Base-by-base conservation (phyloP, 371 early-diverging fungal genomes). In the Zychaea mexicana region DNA sequence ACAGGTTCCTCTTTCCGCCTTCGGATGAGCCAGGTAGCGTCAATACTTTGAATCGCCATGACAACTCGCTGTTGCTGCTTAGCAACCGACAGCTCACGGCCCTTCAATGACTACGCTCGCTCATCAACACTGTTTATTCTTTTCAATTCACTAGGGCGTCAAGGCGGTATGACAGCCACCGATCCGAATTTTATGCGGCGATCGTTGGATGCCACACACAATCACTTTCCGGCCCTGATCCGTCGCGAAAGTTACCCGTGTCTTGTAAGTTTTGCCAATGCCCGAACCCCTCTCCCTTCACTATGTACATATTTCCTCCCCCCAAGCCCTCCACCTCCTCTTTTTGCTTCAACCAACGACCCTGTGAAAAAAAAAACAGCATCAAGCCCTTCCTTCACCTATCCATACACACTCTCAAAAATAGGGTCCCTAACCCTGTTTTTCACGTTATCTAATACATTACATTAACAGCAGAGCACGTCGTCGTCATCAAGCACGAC, bases 231-330 rank as follows among this genome's bases (percentile, higher is more conserved):
- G 13, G 45, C 65, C 39, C 56, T 76, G 30, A 64, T 66, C 5
- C 63, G 77, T 36, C 71, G 77, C 53, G 77, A 77, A 59, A 77
- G 77, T 27, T 73, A 69, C 46, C 77, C 77, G n/a, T 73, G 73
- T 53, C 52, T 73, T 54, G 77, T 73, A 73, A 55, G 67, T 49
- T 12, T 12, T 42, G n/a, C n/a, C n/a, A n/a, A n/a, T n/a, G 38
- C 38, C 38, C 38, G 38, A 36, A 7, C 22, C 22, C n/a, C 22
- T 21, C 8, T 49, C 24, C 24, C 13, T 24, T 22, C 15, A 15
- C n/a, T 21, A 15, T 46, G 7, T 7, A 46, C 9, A 15, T 46
- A 10, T 15, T 36, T 36, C 36, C 15, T 2, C 15, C 36, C 10
- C 42, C 42, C 42, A 13, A 4, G 13, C 6, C 5, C 42, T 42